Evolutionary conservation across 768 basidiomycete species (phyloP).

Genomic region (Megacollybia marginata): DNA sequence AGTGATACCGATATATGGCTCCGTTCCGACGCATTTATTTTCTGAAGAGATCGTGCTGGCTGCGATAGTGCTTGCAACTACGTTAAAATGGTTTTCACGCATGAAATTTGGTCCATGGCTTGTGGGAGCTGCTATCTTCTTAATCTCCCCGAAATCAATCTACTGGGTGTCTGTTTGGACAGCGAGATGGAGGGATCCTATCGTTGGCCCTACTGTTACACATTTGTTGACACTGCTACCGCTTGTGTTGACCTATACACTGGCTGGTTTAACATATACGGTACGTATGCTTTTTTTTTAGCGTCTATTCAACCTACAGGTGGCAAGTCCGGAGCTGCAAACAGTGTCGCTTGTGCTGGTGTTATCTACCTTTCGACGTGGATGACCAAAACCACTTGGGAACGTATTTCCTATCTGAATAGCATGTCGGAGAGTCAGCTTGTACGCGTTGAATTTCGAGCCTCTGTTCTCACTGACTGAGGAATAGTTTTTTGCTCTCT

Average conservation of each 20-base stretch:
- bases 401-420: no score
- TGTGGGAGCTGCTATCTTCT: constrained; percentile 32
- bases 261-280: no score
- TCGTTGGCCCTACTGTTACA: constrained; percentile 51
- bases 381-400: no score
- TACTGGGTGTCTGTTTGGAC: constrained; percentile 62
- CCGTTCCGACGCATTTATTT: constrained; percentile 43
- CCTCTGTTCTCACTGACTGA: no score
- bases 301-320: no score
- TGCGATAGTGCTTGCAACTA: constrained; percentile 25
- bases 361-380: no score
- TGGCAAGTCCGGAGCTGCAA: no score
- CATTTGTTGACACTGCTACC: constrained; percentile 54
- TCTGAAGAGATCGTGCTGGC: constrained; percentile 31
- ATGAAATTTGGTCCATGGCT: constrained; percentile 16
- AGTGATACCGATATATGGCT: constrained; percentile 64
- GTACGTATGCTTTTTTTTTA: no score
- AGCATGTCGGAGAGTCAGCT: no score
- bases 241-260: constrained; percentile 40
- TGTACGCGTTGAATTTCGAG: no score
- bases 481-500: no score
- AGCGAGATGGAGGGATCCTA: constrained; percentile 41
- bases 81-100: constrained; percentile 4
- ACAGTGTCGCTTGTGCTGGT: no score
- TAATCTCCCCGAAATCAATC: constrained; percentile 50